Evolutionary conservation across 1,139 yeast genomes (phyloP), one percentile per base, ranked within the genome.

Genomic region (Lodderomyces jiufengensis): DNA sequence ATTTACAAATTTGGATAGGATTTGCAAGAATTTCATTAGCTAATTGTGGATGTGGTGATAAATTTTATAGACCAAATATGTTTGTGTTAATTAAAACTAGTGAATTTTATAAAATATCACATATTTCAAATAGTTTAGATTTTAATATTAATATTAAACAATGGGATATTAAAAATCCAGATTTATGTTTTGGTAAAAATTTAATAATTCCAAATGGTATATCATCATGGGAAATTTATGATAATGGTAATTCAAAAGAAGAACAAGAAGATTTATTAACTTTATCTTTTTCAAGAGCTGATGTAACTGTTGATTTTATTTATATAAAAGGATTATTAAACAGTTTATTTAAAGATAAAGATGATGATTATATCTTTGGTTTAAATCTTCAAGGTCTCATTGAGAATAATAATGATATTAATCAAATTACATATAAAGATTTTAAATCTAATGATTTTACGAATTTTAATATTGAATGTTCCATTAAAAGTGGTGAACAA

Each of bases 31-130:
- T 75, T 2, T 75, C 71, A 45, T 46, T 73, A 10, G 55, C 56
- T 24, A 44, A 53, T 2, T 73, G 78, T 54, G 76, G 76, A 1
- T 73, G 79, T 51, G 73, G 76, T 13, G 50, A 48, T n/a, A 59
- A 55, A 27, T 59, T 66, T 51, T 72, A 73, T 48, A 65, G 11
- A 55, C 61, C 29, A 71, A 68, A 31, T 34, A 5, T 18, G 7
- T 18, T 5, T 7, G 7, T 18, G 20, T 18, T 18, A 18, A 18
- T 18, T 5, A 33, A 40, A 27, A 16, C 29, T 18, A 7, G 7
- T 5, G 20, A 18, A 7, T 5, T 7, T 18, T 65, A 48, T 37
- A 51, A 53, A 32, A 41, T 62, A 9, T 54, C 54, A 29, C 54
- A 55, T 25, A 45, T 71, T 28, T 55, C 68, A 3, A 58, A 66